These are phyloP conservation scores for Paraconiothyrium sp. DNA, from an alignment of 2,329 filamentous ascomycete species.

Conservation along the genomic window DNA sequence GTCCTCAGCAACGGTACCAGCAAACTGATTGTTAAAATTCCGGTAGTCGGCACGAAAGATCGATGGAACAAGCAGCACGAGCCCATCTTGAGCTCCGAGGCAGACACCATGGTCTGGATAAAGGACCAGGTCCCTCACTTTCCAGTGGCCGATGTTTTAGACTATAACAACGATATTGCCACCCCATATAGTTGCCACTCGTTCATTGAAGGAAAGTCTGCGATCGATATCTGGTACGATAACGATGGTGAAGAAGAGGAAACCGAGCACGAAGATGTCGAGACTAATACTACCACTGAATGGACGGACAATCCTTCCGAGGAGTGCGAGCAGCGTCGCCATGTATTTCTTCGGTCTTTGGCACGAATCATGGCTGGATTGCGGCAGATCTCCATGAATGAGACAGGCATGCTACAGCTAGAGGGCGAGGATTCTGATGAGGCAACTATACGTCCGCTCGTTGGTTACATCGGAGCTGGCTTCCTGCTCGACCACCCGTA, in stretches of 20 bases:
- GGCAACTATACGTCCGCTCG: not conserved
- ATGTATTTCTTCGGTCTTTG: constrained; percentile 19
- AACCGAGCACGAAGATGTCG: not conserved
- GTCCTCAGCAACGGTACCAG: not conserved
- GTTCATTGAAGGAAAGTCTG: constrained; percentile 12
- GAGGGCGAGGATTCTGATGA: not conserved
- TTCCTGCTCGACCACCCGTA: not conserved
- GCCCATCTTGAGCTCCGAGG: constrained; percentile 19
- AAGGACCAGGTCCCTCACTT: constrained; percentile 14
- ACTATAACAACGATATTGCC: constrained; percentile 27
- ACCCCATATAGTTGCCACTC: constrained; percentile 23
- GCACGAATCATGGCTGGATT: constrained; percentile 17
- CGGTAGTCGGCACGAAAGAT: constrained; percentile 17
- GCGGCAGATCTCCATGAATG: constrained; percentile 20
- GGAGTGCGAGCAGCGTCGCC: constrained; percentile 13
- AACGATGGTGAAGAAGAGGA: not conserved
- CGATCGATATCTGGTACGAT: constrained; percentile 14
- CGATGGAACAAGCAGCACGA: constrained; percentile 20
- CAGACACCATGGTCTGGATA: constrained; percentile 19
- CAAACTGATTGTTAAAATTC: constrained; percentile 15
- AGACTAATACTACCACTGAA: not conserved
- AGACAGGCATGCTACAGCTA: constrained; percentile 19
- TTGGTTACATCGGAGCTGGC: not conserved
- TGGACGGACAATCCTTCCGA: not conserved
- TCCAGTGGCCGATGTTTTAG: constrained; percentile 19